Evolutionary conservation across 257 asterid species (phyloP), one percentile per base, ranked within the genome.

Genomic region (Lithospermum erythrorhizon): DNA sequence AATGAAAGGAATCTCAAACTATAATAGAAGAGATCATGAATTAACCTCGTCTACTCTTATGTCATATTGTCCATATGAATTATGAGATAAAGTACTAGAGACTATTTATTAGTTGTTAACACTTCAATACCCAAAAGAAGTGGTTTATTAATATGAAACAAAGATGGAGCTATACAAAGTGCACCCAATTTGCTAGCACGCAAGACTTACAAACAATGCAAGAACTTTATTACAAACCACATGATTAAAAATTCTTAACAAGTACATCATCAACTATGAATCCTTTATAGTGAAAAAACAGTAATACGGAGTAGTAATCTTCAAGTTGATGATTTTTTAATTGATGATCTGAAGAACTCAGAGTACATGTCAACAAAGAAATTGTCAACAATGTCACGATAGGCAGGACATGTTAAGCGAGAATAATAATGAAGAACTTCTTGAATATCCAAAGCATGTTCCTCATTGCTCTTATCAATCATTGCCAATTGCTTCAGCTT

Each of bases 311-410:
- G 14, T 37, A 41, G 4, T 41, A 41, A 41, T 11, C 18, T 14
- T 41, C 18, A 41, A 11, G 49, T 14, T 41, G 49, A 41, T 41
- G 49, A 41, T 41, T 18, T 41, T 11, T 41, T 3, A 41, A 41
- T 41, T 11, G 49, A 41, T 41, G 49, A 41, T 18, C 21, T 65
- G 54, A 70, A 48, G 29, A 73, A 41, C 62, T 72, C 80, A 29
- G 76, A 66, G 29, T 80, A 76, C 58, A 83, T 69, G 6, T 83
- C 82, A 72, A 68, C 62, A 71, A 79, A 76, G 63, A 83, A 80
- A 29, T 72, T 79, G 59, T 80, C 87, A 6, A 83, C 90, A 61
- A 80, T 72, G 9, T 80, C 87, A 57, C 79, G 67, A 66, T 78
- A 83, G 10, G 65, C 74, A 1, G 83, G 87, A 55, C 76, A 72